Evolutionary conservation across 306 rosid species (phyloP), one percentile per base, ranked within the genome.

Genomic region (Castanea mollissima): DNA sequence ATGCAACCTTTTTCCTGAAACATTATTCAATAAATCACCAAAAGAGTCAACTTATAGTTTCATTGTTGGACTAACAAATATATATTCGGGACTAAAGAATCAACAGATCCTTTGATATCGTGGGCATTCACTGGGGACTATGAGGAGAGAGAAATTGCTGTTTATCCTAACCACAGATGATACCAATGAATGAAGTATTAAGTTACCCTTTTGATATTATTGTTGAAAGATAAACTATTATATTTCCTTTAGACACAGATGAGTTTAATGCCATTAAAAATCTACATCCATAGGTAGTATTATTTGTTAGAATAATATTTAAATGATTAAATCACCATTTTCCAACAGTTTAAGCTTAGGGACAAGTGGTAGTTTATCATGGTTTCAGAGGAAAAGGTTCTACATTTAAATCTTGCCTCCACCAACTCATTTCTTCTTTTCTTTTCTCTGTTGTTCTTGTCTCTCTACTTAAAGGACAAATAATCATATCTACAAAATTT

Each of bases 1-100:
- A 78, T 63, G 87, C 78, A 18, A 56, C 83, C 87, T 80, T 85
- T 44, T 74, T 78, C 92, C 99, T 95, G 87, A 63, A 27, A 74
- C 64, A 49, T 76, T 44, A 73, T 82, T 49, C 38, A 74, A 56
- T 55, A 83, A 67, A 71, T 44, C 49, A 74, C 57, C 69, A 51
- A 79, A 69, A 8, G 21, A 75, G 60, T 76, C 73, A 68, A 68
- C 78, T 35, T 29, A 59, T 31, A 44, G 52, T 44, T 20, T 25
- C 49, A 4, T 59, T 59, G 14, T 59, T 59, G 69, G 72, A 67
- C 72, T 8, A 55, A 34, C 59, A 19, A 72, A 71, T 19, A 64
- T 23, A 54, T 34, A 41, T 21, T 69, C 71, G 58, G n/a, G 41
- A 19, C 15, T 38, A 71, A 25, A 44, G 20, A 44, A 44, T 41